A percentile compares a stretch with the other conserved stretches of the same genome.
Conservation (phyloP, 768 basidiomycete genomes). For the Suillus placidus region DNA sequence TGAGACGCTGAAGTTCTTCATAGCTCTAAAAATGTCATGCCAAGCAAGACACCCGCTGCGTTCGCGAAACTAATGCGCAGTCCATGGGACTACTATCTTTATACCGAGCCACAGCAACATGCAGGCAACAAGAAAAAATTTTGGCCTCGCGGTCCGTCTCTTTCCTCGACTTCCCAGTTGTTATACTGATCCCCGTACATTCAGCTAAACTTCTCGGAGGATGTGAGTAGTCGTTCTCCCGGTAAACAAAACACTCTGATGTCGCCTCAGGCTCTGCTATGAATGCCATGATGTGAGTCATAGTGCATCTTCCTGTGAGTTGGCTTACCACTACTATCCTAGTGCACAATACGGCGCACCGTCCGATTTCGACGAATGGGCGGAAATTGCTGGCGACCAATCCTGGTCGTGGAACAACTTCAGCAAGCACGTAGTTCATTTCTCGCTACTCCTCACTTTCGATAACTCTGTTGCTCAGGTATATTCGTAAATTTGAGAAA, state of each 20-base stretch:
- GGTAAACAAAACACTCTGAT: neutral
- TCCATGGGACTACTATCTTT: conserved; percentile 54
- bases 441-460: neutral
- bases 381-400: conserved; percentile 51
- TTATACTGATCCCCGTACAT: neutral
- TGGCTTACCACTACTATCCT: conserved; percentile 11
- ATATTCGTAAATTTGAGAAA: conserved; percentile 69
- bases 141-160: conserved; percentile 65
- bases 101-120: conserved; percentile 57
- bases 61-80: conserved; percentile 46
- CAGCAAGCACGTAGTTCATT: conserved; percentile 40
- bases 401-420: conserved; percentile 61
- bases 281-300: conserved; percentile 55
- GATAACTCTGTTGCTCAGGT: conserved; percentile 42
- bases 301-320: neutral
- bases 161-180: neutral
- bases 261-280: conserved; percentile 54
- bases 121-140: conserved; percentile 50
- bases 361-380: conserved; percentile 72
- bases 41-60: conserved; percentile 48
- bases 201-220: conserved; percentile 72
- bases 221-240: conserved; percentile 47
- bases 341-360: conserved; percentile 65
- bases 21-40: conserved; percentile 47
- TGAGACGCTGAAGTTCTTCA: neutral